Base-by-base conservation (phyloP, 2,329 filamentous ascomycete species). In the Pestalotiopsis sp. region DNA sequence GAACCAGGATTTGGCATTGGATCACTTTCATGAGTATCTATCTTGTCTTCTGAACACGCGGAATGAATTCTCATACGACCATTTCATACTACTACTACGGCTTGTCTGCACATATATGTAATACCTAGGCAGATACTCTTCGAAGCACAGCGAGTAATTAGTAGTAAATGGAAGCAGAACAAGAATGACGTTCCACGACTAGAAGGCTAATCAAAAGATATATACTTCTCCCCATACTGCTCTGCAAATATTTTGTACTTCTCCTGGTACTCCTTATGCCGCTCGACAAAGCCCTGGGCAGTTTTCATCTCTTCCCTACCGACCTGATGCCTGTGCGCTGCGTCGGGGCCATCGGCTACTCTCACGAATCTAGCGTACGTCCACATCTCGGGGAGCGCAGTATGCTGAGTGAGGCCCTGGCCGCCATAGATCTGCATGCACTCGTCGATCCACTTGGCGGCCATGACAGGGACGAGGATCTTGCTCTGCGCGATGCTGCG, bases 351-450 rank as follows among this genome's bases (percentile, higher is more conserved):
- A 74, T 82, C 81, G 4, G 80, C 81, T 39, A 82, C 76, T 67
- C 81, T 72, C 38, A 82, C 79, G 71, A 81, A 81, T 27, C 81
- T 67, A 1, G 81, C 80, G 73, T 81, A 81, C 31, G 81, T 81
- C 81, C 81, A 82, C 69, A 82, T 74, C 74, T 81, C 79, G 7
- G 81, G 79, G 63, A 82, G 71, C 1, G 79, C 77, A 3, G 81
- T 82, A 71, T 82, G 79, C 68, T 82, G 81, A 17, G 79, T 82
- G 14, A 82, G 67, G 7, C 81, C 81, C 70, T 81, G 78, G 0
- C 79, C 81, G 59, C 81, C 80, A 71, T 81, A 82, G 60, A 82
- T 77, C 70, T 82, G 81, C 79, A 82, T 82, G 39, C 79, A 80
- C 71, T 81, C 79, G 71, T 82, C 80, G 64, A 82, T 81, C 55